Evolutionary conservation across 441 rosid species (phyloP), one percentile per base, ranked within the genome.

Genomic region (Flueggea neowawraea): DNA sequence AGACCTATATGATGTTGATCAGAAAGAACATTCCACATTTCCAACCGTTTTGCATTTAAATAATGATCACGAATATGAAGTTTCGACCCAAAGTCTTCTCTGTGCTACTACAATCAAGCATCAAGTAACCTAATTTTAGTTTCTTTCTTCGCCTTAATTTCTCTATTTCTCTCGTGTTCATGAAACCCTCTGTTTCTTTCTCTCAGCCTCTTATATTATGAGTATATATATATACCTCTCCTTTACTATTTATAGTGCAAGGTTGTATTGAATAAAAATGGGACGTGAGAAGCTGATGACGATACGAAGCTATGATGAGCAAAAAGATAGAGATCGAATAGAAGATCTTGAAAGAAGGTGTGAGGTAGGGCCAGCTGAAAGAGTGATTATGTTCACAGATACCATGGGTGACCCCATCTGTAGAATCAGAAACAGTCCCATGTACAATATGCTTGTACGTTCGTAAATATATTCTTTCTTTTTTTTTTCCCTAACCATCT

Each of bases 391-490:
- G 78, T 82, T 69, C 78, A 84, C 86, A 9, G 92, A 90, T 68
- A 81, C 81, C 54, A 53, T 90, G 78, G 97, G 97, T 55, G 97
- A 90, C 84, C 97, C 97, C 75, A 80, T 84, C 17, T 87, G 95
- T 72, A 78, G 97, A 70, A 87, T 90, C 75, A 64, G 95, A 67
- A 84, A 87, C 61, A 81, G 82, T 69, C 97, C 90, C 47, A 33
- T 80, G 61, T 82, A 65, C 78, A 78, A 59, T 55, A 90, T 90
- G 95, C 86, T 90, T 80, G 97, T 90, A 82, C 28, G 52, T 17
- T 22, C 52, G 31, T 52, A 53, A 16, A 48, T 47, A 6, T 45
- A 61, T 39, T n/a, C 13, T 12, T 48, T 49, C 41, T 14, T 16
- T 31, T 15, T n/a, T n/a, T 41, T 41, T 10, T 41, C n/a, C n/a